Conservation (phyloP, 495 filamentous ascomycete genomes). For the Aspergillus haitiensis region DNA sequence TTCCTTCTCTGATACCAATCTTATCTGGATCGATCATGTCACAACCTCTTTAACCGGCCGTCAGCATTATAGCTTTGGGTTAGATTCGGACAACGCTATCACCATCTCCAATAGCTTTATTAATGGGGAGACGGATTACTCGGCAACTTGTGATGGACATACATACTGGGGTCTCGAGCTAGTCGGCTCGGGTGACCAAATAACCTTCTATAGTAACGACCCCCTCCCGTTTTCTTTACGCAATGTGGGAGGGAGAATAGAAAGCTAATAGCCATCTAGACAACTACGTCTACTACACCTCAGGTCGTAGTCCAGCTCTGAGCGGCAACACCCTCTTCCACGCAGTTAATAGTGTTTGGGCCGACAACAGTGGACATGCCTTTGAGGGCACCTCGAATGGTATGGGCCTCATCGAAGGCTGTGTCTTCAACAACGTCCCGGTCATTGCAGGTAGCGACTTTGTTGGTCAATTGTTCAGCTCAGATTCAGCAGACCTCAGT, state of each 20-base stretch:
- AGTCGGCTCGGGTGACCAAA: not conserved
- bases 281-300: not conserved
- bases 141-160: not conserved
- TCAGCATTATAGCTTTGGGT: not conserved
- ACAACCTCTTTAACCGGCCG: not conserved
- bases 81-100: not conserved
- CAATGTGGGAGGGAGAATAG: no score
- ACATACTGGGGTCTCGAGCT: not conserved
- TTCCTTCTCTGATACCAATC: slow-evolving; percentile 26
- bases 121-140: not conserved
- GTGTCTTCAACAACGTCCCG: not conserved
- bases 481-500: not conserved
- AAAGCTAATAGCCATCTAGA: not conserved
- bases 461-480: not conserved
- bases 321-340: not conserved
- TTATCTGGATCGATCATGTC: not conserved
- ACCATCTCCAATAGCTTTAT: not conserved
- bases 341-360: slow-evolving; percentile 1
- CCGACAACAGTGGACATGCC: not conserved
- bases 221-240: not conserved
- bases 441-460: not conserved
- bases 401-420: not conserved
- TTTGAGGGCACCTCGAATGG: not conserved
- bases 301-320: not conserved
- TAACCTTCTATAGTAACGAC: not conserved